Evolutionary conservation across 805 yeast genomes (phyloP).

Genomic region (Cyberlindnera samutprakarnensis): DNA sequence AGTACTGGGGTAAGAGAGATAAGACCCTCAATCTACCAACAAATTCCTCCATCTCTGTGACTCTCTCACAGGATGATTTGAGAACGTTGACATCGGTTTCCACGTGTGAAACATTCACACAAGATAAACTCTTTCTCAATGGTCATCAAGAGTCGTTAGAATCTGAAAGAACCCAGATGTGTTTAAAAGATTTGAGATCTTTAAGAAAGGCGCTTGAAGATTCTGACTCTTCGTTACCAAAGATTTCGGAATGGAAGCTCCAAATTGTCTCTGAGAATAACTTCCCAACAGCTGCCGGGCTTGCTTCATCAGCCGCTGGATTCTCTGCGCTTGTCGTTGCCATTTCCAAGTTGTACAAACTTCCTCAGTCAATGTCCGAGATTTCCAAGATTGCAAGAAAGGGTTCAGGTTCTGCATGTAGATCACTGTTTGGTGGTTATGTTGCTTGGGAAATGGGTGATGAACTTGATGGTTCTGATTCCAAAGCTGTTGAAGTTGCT

Average conservation of each 20-base stretch:
- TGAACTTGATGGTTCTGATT: conserved; percentile 72
- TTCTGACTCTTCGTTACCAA: conserved; percentile 44
- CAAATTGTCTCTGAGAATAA: conserved; percentile 90
- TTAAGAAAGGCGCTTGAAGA: conserved; percentile 58
- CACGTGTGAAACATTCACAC: conserved; percentile 44
- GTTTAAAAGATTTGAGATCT: conserved; percentile 66
- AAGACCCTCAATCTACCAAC: conserved; percentile 85
- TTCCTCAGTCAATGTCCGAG: conserved; percentile 81
- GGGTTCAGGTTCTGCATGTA: conserved; percentile 98
- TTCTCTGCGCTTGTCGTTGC: conserved; percentile 92
- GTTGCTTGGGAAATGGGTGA: conserved; percentile 99
- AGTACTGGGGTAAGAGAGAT: conserved; percentile 99
- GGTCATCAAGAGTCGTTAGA: conserved; percentile 72
- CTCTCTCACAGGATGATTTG: conserved; percentile 84
- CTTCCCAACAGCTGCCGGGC: conserved; percentile 98
- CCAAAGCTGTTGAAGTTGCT: conserved; percentile 90
- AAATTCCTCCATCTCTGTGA: conserved; percentile 91
- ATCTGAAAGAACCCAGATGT: conserved; percentile 57
- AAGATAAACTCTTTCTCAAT: conserved; percentile 77
- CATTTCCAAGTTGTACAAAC: conserved; percentile 75
- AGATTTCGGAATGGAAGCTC: conserved; percentile 55
- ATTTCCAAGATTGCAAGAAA: conserved; percentile 91
- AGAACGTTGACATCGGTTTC: conserved; percentile 89
- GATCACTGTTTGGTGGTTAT: conserved; percentile 94
- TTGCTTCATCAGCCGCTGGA: conserved; percentile 98